These are phyloP conservation scores for Thinopyrum obtusiflorum DNA, from an alignment of 202 grass and related monocot genomes.

Conservation along the genomic window DNA sequence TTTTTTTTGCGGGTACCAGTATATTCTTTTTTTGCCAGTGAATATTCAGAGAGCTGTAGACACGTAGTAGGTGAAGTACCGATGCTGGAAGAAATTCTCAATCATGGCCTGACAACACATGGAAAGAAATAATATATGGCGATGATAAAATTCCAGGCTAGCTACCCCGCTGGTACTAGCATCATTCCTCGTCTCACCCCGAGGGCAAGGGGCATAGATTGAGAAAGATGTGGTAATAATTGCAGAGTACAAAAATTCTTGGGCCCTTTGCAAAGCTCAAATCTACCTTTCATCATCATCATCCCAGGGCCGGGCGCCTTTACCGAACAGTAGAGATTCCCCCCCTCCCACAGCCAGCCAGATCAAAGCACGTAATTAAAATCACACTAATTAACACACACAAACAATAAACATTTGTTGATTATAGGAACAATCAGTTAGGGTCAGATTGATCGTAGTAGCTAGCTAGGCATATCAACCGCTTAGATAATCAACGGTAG, in stretches of 20 bases:
- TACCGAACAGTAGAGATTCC: constrained; percentile 66
- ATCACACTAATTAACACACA: background rate
- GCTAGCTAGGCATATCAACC: too few relatives aligned
- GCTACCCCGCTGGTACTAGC: constrained; percentile 25
- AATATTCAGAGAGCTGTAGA: background rate
- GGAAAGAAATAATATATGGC: background rate
- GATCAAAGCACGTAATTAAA: background rate
- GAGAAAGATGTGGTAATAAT: constrained; percentile 63
- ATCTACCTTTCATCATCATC: constrained; percentile 56
- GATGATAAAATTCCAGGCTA: constrained; percentile 34
- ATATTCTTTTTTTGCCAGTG: background rate
- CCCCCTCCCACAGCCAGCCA: constrained; percentile 12
- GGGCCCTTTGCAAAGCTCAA: constrained; percentile 60
- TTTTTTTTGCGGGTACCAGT: too few relatives aligned
- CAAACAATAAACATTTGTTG: too few relatives aligned
- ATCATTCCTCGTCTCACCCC: constrained; percentile 45
- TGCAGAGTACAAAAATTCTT: constrained; percentile 51
- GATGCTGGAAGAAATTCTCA: constrained; percentile 23
- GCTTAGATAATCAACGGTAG: too few relatives aligned
- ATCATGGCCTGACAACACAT: constrained; percentile 50
- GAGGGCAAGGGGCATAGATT: constrained; percentile 31
- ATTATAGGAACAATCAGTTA: too few relatives aligned
- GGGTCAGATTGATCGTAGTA: too few relatives aligned
- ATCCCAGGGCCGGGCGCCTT: constrained; percentile 11
- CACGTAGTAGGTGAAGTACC: constrained; percentile 25